These are phyloP conservation scores for Candida odintsovae DNA, from an alignment of 805 yeast genomes.

Conservation along the genomic window DNA sequence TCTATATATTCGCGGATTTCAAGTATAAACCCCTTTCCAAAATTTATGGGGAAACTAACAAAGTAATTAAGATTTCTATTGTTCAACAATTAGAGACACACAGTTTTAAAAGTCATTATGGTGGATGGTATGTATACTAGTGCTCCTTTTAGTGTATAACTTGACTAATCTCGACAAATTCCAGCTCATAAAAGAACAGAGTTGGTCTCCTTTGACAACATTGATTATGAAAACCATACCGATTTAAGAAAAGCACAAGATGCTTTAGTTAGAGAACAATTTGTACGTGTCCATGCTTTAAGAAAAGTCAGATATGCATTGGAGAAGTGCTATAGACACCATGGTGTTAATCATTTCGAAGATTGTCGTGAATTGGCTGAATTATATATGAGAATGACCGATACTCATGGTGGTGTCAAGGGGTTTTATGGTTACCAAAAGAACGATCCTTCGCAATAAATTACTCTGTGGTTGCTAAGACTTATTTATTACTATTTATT, in stretches of 20 bases:
- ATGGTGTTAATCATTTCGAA: constrained; percentile 65
- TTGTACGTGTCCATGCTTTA: constrained; percentile 63
- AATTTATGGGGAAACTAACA: too few species aligned
- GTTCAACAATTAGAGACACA: too few species aligned
- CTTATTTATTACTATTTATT: not conserved
- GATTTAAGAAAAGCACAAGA: constrained; percentile 71
- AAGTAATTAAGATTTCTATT: too few species aligned
- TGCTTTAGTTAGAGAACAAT: constrained; percentile 74
- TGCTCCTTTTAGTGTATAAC: not conserved
- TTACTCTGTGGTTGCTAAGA: not conserved
- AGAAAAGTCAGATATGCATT: constrained; percentile 68
- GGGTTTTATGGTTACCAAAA: constrained; percentile 85
- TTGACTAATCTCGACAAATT: not conserved
- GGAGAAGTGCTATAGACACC: constrained; percentile 58
- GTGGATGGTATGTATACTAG: constrained; percentile 1
- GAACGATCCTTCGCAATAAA: constrained; percentile 74
- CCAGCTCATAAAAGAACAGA: constrained; percentile 50
- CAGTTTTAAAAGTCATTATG: not conserved
- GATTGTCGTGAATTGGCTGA: constrained; percentile 78
- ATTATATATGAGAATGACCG: constrained; percentile 71
- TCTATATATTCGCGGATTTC: too few species aligned
- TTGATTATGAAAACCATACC: constrained; percentile 61
- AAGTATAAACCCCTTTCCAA: too few species aligned
- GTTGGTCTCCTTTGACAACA: constrained; percentile 76
- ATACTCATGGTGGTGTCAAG: constrained; percentile 50